These are phyloP conservation scores for Breynia disticha DNA, from an alignment of 441 rosid genomes.

Conservation along the genomic window DNA sequence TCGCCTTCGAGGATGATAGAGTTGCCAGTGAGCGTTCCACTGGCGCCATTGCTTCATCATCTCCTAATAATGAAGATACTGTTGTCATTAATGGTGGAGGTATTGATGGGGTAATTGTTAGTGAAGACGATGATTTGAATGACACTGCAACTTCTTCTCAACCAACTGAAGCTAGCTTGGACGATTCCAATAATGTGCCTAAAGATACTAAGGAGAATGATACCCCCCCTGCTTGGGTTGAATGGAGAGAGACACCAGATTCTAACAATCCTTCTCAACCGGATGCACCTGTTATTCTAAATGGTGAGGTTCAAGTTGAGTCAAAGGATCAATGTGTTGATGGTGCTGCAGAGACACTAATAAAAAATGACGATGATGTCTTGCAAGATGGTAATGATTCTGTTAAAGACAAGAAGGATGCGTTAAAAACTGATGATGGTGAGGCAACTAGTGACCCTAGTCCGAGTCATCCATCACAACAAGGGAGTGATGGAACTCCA, in stretches of 20 bases:
- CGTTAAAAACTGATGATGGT: no score
- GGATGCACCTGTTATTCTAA: constrained; percentile 30
- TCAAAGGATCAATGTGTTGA: constrained; percentile 22
- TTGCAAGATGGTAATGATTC: constrained; percentile 6
- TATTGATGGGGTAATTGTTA: constrained; percentile 93
- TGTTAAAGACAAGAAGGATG: background rate
- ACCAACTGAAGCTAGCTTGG: constrained; percentile 26
- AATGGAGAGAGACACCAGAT: constrained; percentile 77
- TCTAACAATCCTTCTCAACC: constrained; percentile 28
- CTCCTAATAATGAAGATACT: no score
- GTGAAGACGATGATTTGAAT: constrained; percentile 69
- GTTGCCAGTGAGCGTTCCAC: constrained; percentile 39
- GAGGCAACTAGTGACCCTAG: background rate
- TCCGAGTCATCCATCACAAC: background rate
- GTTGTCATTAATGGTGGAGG: constrained; percentile 67
- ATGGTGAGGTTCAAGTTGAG: constrained; percentile 32
- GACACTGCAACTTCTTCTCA: constrained; percentile 48
- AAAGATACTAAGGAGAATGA: constrained; percentile 31
- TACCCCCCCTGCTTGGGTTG: constrained; percentile 68
- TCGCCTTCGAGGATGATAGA: constrained; percentile 84
- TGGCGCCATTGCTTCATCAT: constrained; percentile 61
- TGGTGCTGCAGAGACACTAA: constrained; percentile 14
- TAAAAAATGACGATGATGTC: constrained; percentile 12
- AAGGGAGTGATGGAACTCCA: background rate
- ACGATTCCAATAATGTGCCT: constrained; percentile 23